These are phyloP conservation scores for Lodderomyces parapsilosis DNA, from an alignment of 1,139 yeast species.

Conservation along the genomic window DNA sequence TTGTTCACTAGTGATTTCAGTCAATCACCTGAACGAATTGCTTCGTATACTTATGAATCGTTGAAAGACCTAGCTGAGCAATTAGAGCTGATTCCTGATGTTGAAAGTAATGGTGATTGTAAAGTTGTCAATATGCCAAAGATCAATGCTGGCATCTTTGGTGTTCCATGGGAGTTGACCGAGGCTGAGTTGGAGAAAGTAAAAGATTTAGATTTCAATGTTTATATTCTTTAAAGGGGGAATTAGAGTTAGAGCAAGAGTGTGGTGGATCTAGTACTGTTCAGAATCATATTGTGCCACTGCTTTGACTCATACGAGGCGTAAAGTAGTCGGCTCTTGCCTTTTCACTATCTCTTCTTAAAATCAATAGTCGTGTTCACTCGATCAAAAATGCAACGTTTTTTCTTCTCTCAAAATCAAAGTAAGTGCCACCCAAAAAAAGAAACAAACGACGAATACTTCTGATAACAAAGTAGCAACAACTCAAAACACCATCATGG, in stretches of 20 bases:
- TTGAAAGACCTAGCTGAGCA: constrained; percentile 41
- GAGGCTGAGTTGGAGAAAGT: constrained; percentile 43
- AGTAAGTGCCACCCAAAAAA: constrained; percentile 2
- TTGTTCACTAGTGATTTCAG: constrained; percentile 61
- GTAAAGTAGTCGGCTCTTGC: neutral
- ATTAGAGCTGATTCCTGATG: constrained; percentile 13
- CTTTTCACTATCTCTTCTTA: neutral
- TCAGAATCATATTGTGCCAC: too few species aligned
- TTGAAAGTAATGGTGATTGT: constrained; percentile 14
- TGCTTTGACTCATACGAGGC: too few species aligned
- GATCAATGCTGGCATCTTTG: constrained; percentile 78
- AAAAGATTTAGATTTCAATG: constrained; percentile 34
- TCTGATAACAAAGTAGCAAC: constrained; percentile 1
- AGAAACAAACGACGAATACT: neutral
- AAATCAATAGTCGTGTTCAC: neutral
- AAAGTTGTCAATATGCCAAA: constrained; percentile 61
- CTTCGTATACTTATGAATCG: constrained; percentile 47
- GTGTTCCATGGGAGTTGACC: constrained; percentile 75
- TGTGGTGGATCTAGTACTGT: too few species aligned
- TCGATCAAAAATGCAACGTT: neutral
- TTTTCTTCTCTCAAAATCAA: neutral
- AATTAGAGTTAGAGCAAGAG: too few species aligned
- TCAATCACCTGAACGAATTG: constrained; percentile 37
- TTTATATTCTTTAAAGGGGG: constrained; percentile 36
- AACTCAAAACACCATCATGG: constrained; percentile 49